A percentile compares a stretch with the other conserved stretches of the same genome.
These are phyloP conservation scores for Penicillium argentinense DNA, from an alignment of 495 filamentous ascomycete species.

Conservation along the genomic window DNA sequence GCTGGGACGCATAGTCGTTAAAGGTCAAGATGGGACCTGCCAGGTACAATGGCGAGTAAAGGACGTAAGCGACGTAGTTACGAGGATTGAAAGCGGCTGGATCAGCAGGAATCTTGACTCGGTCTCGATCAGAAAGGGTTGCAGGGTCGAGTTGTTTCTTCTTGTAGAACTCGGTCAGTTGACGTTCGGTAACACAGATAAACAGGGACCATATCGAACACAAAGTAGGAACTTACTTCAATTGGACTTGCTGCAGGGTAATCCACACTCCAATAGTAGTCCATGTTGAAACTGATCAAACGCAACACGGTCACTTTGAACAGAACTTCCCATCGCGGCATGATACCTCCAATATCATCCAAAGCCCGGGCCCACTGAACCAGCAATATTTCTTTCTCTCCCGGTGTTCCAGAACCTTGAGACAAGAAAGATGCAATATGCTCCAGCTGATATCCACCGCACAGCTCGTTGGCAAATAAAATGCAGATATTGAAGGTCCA, in stretches of 20 bases:
- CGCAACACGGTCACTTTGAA: constrained; percentile 97
- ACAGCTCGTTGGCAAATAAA: constrained; percentile 88
- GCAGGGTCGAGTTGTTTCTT: constrained; percentile 95
- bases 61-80: constrained; percentile 82
- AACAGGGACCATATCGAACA: not conserved
- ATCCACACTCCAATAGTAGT: constrained; percentile 90
- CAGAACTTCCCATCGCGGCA: constrained; percentile 87
- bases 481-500: constrained; percentile 91
- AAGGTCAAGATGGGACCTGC: constrained; percentile 93
- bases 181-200: constrained; percentile 1
- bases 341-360: constrained; percentile 76
- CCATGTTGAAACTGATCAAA: constrained; percentile 94
- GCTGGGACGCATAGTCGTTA: constrained; percentile 95
- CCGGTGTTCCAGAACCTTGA: constrained; percentile 19
- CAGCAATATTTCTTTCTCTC: constrained; percentile 36
- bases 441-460: constrained; percentile 69
- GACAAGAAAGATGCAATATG: constrained; percentile 57
- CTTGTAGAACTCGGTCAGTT: constrained; percentile 70
- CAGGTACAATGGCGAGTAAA: constrained; percentile 93
- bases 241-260: constrained; percentile 63
- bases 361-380: constrained; percentile 63
- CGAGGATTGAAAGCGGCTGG: constrained; percentile 68
- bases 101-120: constrained; percentile 72
- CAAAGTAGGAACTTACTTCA: constrained; percentile 67
- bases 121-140: constrained; percentile 81